These are phyloP conservation scores for Gynostemma pentaphyllum DNA, from an alignment of 306 rosid genomes.

Conservation along the genomic window DNA sequence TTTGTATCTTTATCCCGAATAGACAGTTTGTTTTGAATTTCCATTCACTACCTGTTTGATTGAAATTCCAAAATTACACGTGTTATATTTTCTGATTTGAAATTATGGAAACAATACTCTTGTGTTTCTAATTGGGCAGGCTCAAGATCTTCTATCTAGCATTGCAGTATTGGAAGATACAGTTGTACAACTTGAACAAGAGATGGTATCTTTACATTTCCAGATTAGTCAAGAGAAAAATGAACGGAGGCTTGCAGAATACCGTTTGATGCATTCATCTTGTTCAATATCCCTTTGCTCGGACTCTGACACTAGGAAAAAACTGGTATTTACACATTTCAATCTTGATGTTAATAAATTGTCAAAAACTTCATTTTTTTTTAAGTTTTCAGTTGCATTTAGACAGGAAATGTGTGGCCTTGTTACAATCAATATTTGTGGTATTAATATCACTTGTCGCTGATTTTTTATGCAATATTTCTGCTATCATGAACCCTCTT, in stretches of 20 bases:
- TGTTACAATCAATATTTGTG: not conserved
- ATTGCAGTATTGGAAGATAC: constrained; percentile 40
- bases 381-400: not conserved
- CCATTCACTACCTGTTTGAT: not conserved
- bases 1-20: not conserved
- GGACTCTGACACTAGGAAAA: constrained; percentile 15
- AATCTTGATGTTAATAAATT: not conserved
- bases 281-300: constrained; percentile 31
- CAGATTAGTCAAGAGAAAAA: constrained; percentile 77
- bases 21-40: not conserved
- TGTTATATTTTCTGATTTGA: not conserved
- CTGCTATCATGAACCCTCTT: not conserved
- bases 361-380: not conserved
- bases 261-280: constrained; percentile 41
- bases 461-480: not conserved
- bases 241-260: constrained; percentile 63
- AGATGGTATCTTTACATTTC: constrained; percentile 58
- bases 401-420: not conserved
- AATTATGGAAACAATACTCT: not conserved
- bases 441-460: not conserved
- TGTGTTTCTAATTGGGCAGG: constrained; percentile 21
- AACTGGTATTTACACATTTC: constrained; percentile 21
- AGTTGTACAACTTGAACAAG: constrained; percentile 44
- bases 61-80: not conserved
- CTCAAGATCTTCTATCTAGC: constrained; percentile 44